phyloP scores from a whole-genome alignment of 2,329 filamentous ascomycete genomes.

The Scedosporium boydii region DNA sequence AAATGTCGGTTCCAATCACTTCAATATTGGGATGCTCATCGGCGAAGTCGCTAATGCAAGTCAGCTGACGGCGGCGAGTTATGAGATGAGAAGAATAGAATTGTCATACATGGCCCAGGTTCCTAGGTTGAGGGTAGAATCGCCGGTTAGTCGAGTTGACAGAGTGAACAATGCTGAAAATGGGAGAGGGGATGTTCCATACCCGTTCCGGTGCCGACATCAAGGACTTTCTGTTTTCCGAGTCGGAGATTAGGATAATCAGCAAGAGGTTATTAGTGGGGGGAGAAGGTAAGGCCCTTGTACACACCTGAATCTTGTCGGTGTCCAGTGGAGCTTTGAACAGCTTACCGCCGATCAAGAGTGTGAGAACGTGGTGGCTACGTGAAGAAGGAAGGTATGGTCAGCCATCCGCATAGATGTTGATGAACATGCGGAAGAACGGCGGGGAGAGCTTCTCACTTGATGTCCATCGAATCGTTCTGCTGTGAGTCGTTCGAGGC shows the following conservation, averaged over 20 bases:
- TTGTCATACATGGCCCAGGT: constrained; percentile 32
- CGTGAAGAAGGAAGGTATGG: not conserved
- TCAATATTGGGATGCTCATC: constrained; percentile 31
- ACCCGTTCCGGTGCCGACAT: constrained; percentile 47
- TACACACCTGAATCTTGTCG: constrained; percentile 11
- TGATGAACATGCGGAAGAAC: not conserved
- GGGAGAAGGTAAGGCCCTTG: not conserved
- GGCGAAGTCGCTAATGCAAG: constrained; percentile 35
- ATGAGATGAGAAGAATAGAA: not conserved
- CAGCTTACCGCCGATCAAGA: constrained; percentile 14
- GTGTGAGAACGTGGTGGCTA: constrained; percentile 14
- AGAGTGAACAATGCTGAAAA: constrained; percentile 35
- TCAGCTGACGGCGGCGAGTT: not conserved
- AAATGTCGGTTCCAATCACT: constrained; percentile 44
- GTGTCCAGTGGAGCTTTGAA: constrained; percentile 14
- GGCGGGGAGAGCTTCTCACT: constrained; percentile 7
- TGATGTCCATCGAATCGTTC: constrained; percentile 12
- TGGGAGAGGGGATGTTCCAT: not conserved
- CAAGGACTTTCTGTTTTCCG: constrained; percentile 19
- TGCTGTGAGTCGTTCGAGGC: constrained; percentile 11
- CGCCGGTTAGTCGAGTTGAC: constrained; percentile 22
- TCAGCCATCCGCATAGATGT: not conserved
- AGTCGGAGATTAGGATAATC: not conserved
- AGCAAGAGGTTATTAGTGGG: not conserved
- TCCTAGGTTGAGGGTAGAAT: constrained; percentile 18